phyloP scores from a whole-genome alignment of 306 rosid species.

The Parietaria judaica region DNA sequence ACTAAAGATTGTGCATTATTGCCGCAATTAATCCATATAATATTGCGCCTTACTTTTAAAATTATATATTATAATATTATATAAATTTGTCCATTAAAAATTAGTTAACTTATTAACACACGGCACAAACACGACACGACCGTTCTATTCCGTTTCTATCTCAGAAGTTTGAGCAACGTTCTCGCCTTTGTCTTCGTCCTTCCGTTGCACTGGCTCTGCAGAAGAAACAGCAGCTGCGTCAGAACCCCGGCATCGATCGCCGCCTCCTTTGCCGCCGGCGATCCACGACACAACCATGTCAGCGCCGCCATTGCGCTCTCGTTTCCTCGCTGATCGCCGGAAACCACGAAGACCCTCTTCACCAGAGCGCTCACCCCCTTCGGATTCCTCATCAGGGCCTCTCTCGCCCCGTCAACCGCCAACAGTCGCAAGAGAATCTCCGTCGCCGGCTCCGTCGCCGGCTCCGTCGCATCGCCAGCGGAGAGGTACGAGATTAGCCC shows the following conservation, averaged over 20 bases:
- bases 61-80: too few relatives aligned
- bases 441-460: slow-evolving; percentile 38
- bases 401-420: slow-evolving; percentile 40
- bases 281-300: slow-evolving; percentile 37
- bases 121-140: too few relatives aligned
- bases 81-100: too few relatives aligned
- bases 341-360: slow-evolving; percentile 61
- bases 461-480: slow-evolving; percentile 21
- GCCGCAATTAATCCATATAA: too few relatives aligned
- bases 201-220: slow-evolving; percentile 60
- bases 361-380: slow-evolving; percentile 41
- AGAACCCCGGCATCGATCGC: slow-evolving; percentile 55
- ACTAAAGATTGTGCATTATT: too few relatives aligned
- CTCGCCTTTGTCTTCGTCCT: slow-evolving; percentile 68
- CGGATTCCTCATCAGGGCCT: slow-evolving; percentile 33
- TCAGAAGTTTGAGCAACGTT: slow-evolving; percentile 67
- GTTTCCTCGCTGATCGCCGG: slow-evolving; percentile 56
- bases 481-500: slow-evolving; percentile 48
- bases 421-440: slow-evolving; percentile 48
- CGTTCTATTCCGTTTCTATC: slow-evolving; percentile 29
- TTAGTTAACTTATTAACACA: too few relatives aligned
- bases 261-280: slow-evolving; percentile 46
- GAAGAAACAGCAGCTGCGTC: slow-evolving; percentile 59
- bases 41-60: too few relatives aligned
- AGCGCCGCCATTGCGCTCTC: slow-evolving; percentile 60